These are phyloP conservation scores for Trichophyton rubrum DNA, from an alignment of 2,329 filamentous ascomycete species.

Conservation along the genomic window DNA sequence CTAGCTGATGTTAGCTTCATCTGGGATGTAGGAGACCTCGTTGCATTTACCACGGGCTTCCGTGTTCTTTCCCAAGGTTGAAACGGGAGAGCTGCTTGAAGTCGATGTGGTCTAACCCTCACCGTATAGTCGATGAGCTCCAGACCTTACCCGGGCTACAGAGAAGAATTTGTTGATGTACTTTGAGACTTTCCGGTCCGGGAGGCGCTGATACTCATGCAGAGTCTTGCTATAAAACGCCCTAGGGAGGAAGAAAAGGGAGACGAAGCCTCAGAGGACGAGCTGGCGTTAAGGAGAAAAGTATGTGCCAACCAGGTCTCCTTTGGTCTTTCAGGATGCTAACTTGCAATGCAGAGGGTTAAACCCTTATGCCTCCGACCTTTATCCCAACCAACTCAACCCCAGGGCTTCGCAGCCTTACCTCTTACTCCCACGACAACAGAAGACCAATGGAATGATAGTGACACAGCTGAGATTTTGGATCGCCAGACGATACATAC, in stretches of 20 bases:
- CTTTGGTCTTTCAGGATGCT: background rate
- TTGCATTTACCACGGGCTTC: slow-evolving; percentile 1
- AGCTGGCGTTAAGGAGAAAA: background rate
- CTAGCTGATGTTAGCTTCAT: slow-evolving; percentile 12
- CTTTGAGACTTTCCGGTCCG: background rate
- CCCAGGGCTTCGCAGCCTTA: background rate
- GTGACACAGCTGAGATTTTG: background rate
- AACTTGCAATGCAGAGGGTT: background rate
- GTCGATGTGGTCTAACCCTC: background rate
- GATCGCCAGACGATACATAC: background rate
- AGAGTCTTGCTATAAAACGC: background rate
- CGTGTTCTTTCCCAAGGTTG: background rate
- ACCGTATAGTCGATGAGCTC: background rate
- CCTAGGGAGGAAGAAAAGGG: background rate
- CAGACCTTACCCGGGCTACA: background rate
- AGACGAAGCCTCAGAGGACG: background rate
- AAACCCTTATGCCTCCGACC: background rate
- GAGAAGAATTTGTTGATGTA: background rate
- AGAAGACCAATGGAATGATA: background rate
- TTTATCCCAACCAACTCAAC: background rate
- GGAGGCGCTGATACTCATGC: background rate
- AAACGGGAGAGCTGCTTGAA: background rate
- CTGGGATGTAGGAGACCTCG: background rate
- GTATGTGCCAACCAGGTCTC: background rate
- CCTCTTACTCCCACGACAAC: background rate